Percentiles rank a stretch among this genome's conserved stretches.
Conservation (phyloP, 1,139 yeast genomes). For the Torulaspora globosa region DNA sequence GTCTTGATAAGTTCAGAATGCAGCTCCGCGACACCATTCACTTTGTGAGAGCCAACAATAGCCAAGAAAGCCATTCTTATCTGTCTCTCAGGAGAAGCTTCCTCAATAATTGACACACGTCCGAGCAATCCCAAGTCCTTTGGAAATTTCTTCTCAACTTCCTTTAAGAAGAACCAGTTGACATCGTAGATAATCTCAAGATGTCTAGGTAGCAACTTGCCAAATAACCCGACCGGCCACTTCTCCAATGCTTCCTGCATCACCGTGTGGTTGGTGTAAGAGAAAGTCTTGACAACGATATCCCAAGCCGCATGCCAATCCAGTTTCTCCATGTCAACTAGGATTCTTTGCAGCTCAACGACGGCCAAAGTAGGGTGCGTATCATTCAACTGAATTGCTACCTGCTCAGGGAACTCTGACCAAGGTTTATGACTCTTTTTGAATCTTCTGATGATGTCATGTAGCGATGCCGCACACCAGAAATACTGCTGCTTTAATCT, state of each 20-base stretch:
- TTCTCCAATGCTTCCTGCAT: constrained; percentile 93
- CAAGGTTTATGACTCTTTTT: constrained; percentile 76
- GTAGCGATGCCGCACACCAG: constrained; percentile 94
- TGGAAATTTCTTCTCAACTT: constrained; percentile 74
- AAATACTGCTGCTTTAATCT: constrained; percentile 94
- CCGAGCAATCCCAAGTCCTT: constrained; percentile 58
- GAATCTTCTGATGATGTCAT: constrained; percentile 87
- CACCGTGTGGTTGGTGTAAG: constrained; percentile 93
- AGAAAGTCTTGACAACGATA: constrained; percentile 75
- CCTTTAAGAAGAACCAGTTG: constrained; percentile 72
- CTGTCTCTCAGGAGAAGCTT: constrained; percentile 62
- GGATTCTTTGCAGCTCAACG: constrained; percentile 82
- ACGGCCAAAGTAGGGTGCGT: constrained; percentile 93
- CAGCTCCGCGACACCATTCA: constrained; percentile 92
- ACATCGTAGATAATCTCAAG: constrained; percentile 86
- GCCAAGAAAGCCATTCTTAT: constrained; percentile 93
- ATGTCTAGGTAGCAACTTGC: constrained; percentile 81
- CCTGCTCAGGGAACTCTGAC: constrained; percentile 77
- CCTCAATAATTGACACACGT: constrained; percentile 82
- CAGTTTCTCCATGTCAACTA: constrained; percentile 77
- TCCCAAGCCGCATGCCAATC: constrained; percentile 84
- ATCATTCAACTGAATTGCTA: constrained; percentile 91
- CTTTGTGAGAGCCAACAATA: constrained; percentile 86
- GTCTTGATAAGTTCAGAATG: constrained; percentile 89
- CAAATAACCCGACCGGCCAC: constrained; percentile 85